Evolutionary conservation across 2,329 filamentous ascomycete species (phyloP), one percentile per base, ranked within the genome.

Genomic region (Dothidotthia symphoricarpi): DNA sequence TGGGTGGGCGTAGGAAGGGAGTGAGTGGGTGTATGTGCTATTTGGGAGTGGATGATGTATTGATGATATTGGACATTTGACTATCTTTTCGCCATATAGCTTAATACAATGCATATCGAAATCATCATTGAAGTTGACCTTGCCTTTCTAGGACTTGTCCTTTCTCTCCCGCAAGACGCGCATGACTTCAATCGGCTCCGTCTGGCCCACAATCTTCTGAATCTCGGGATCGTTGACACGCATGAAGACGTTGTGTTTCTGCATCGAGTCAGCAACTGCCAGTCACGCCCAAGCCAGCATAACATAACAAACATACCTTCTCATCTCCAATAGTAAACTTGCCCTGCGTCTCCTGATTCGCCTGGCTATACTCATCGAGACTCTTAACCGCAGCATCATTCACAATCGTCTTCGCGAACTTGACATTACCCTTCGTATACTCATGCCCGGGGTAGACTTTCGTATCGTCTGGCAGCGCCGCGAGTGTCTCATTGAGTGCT

Each of bases 201-300:
- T 88, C 71, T 88, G 82, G 28, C 88, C 88, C 0, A 88, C 93
- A 9, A 78, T 83, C 69, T 88, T 86, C 61, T 94, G 88, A 36
- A 98, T 83, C 45, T 79, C 80, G 0, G 88, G 86, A 55, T 96
- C 90, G 79, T 89, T 49, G 75, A 94, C 77, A 52, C 86, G 80
- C 93, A 98, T 97, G 61, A 98, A 98, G 2, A 95, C 88, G 59
- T 98, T 98, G 67, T 97, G 89, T 70, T 86, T 73, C 86, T 91
- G 28, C 6, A 4, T 6, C 6, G 25, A 6, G 12, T 27, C 5
- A 27, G 5, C 11, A 10, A 14, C n/a, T n/a, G 5, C 34, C 15
- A 36, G 31, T 6, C 11, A 13, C 46, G 25, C 43, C 37, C 33
- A 28, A 27, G 11, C 4, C 17, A 12, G 8, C 8, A n/a, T 6